Conservation (phyloP, 1,284 basidiomycete genomes). For the Ceratorhiza oryzae-sativae region DNA sequence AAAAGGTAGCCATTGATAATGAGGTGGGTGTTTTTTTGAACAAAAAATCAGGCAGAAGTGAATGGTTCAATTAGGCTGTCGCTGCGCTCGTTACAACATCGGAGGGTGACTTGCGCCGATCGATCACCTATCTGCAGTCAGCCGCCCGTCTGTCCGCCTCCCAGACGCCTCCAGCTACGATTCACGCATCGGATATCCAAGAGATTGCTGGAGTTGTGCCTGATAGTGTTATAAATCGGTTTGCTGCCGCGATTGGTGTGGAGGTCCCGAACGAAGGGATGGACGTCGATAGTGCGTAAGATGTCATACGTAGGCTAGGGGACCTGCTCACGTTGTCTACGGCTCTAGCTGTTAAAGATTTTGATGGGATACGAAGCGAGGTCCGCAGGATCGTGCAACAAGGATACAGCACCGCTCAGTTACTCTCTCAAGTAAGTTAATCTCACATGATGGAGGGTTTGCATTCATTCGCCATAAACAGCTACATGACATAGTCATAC, state of each 20-base stretch:
- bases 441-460: not conserved
- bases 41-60: not conserved
- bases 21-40: constrained; percentile 39
- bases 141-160: constrained; percentile 84
- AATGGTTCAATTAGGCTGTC: constrained; percentile 56
- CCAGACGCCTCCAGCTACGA: constrained; percentile 70
- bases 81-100: constrained; percentile 80
- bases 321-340: too few species aligned
- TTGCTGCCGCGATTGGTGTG: constrained; percentile 80
- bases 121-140: constrained; percentile 99
- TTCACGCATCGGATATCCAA: constrained; percentile 81
- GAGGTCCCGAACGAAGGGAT: constrained; percentile 61
- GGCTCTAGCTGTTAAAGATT: constrained; percentile 53
- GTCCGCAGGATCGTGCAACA: constrained; percentile 82
- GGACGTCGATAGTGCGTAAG: constrained; percentile 56
- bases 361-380: constrained; percentile 73
- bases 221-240: constrained; percentile 68
- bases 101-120: constrained; percentile 92
- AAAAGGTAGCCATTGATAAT: constrained; percentile 53
- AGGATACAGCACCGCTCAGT: constrained; percentile 92
- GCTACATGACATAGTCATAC: constrained; percentile 91
- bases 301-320: too few species aligned
- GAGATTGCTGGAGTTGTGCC: constrained; percentile 98
- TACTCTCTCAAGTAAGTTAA: constrained; percentile 79
- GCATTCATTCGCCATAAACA: constrained; percentile 50